These are phyloP conservation scores for Serendipita sp. DNA, from an alignment of 1,284 basidiomycete species.

Conservation along the genomic window DNA sequence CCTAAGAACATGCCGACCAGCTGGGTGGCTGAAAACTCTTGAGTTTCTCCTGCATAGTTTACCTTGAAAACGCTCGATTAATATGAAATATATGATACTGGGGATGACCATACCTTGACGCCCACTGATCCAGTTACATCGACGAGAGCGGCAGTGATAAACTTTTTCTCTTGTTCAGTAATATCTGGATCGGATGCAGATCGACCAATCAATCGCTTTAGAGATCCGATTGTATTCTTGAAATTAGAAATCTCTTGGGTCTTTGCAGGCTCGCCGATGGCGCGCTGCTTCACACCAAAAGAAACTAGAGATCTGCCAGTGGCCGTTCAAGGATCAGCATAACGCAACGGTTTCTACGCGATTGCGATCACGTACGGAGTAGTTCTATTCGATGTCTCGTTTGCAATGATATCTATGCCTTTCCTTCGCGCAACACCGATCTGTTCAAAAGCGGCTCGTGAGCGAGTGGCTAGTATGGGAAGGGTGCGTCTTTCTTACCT, in stretches of 20 bases:
- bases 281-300: conserved; percentile 77
- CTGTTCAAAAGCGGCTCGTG: conserved; percentile 26
- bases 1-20: conserved; percentile 75
- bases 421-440: conserved; percentile 87
- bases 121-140: conserved; percentile 74
- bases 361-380: conserved; percentile 55
- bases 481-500: conserved; percentile 32
- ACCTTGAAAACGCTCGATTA: conserved; percentile 39
- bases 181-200: conserved; percentile 65
- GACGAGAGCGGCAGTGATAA: conserved; percentile 69
- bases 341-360: neutral
- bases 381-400: conserved; percentile 88
- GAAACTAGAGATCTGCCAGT: conserved; percentile 69
- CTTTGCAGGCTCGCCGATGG: conserved; percentile 86
- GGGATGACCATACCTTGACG: conserved; percentile 42
- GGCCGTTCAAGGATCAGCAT: neutral
- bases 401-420: conserved; percentile 89
- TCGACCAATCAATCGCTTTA: conserved; percentile 80
- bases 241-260: conserved; percentile 97
- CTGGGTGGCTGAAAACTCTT: conserved; percentile 71
- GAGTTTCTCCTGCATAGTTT: conserved; percentile 68
- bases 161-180: conserved; percentile 72
- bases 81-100: neutral
- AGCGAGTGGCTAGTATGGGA: conserved; percentile 14
- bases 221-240: conserved; percentile 82